Conservation (phyloP, 2,329 filamentous ascomycete genomes). For the Hypoxylon sp. region DNA sequence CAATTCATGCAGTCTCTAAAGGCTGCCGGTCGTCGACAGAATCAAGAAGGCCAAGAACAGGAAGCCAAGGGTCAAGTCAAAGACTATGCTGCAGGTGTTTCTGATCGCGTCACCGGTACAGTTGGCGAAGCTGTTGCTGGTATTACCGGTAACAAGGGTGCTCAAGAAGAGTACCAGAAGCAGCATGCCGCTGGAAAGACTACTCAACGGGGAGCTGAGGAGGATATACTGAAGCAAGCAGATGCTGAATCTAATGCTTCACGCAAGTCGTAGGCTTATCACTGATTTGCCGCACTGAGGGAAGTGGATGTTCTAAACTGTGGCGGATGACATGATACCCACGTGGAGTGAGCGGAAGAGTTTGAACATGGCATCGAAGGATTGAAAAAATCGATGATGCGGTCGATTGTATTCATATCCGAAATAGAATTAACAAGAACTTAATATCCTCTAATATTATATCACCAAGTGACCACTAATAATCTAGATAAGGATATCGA, state of each 20-base stretch:
- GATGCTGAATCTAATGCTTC: constrained; percentile 59
- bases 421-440: constrained; percentile 26
- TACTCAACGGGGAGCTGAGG: constrained; percentile 84
- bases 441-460: constrained; percentile 7
- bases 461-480: constrained; percentile 27
- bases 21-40: constrained; percentile 81
- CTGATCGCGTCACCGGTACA: constrained; percentile 77
- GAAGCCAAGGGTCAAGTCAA: constrained; percentile 86
- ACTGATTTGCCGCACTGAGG: constrained; percentile 1
- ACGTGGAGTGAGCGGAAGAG: constrained; percentile 20
- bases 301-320: not conserved
- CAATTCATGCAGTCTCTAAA: constrained; percentile 72
- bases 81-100: constrained; percentile 78
- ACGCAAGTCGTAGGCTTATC: constrained; percentile 32
- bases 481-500: constrained; percentile 2
- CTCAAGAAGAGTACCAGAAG: constrained; percentile 75
- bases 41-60: constrained; percentile 82
- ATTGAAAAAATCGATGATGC: constrained; percentile 19
- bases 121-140: constrained; percentile 80
- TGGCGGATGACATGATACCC: constrained; percentile 43
- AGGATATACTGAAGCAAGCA: constrained; percentile 82
- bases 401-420: constrained; percentile 29
- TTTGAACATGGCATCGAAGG: not conserved
- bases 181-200: constrained; percentile 89
- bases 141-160: constrained; percentile 77